phyloP scores from a whole-genome alignment of 169 alveolate genomes.

The Cryptosporidium bovis region DNA sequence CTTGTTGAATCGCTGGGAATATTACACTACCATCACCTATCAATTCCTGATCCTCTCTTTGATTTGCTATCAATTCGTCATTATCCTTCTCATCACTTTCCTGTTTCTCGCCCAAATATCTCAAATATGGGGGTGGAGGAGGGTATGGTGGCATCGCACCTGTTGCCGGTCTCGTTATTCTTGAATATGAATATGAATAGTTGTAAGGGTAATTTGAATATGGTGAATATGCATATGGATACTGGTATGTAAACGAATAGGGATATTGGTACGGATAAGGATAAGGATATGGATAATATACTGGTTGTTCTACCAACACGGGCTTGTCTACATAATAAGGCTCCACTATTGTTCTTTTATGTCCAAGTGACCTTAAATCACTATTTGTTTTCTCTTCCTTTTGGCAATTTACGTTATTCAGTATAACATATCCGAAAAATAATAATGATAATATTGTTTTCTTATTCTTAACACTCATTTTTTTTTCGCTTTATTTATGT shows the following conservation, averaged over 20 bases:
- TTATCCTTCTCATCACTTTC: not conserved
- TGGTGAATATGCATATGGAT: slow-evolving; percentile 21
- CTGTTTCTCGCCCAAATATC: slow-evolving; percentile 31
- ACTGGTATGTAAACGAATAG: slow-evolving; percentile 23
- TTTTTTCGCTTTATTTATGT: too few relatives aligned
- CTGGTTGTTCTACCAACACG: slow-evolving; percentile 32
- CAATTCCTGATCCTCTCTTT: too few relatives aligned
- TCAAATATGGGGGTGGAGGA: slow-evolving; percentile 51
- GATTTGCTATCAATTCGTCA: not conserved
- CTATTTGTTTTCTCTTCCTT: slow-evolving; percentile 7
- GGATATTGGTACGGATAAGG: slow-evolving; percentile 61
- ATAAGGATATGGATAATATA: slow-evolving; percentile 35
- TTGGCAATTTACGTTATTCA: not conserved
- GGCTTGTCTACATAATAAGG: not conserved
- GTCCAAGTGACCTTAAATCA: slow-evolving; percentile 64
- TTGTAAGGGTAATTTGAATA: slow-evolving; percentile 29
- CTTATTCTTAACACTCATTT: too few relatives aligned
- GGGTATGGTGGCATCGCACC: slow-evolving; percentile 17
- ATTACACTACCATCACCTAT: too few relatives aligned
- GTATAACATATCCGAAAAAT: too few relatives aligned
- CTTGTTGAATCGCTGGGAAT: too few relatives aligned
- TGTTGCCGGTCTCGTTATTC: slow-evolving; percentile 57
- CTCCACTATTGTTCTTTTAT: slow-evolving; percentile 21
- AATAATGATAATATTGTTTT: too few relatives aligned
- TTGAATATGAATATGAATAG: slow-evolving; percentile 57